Conservation (phyloP, 768 basidiomycete genomes). For the Kwoniella shandongensis region DNA sequence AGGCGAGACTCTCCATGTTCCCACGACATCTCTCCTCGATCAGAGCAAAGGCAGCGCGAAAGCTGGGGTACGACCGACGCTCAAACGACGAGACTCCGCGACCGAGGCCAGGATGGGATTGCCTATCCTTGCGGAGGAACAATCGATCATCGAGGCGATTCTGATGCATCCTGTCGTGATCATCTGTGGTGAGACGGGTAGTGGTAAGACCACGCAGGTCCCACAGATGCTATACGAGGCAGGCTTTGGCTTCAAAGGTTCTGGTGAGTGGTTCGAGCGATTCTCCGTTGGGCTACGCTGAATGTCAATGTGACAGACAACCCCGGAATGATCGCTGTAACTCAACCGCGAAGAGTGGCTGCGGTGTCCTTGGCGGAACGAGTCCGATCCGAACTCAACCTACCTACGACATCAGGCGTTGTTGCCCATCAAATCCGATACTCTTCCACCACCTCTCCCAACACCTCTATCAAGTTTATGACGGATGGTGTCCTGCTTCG, state of each 20-base stretch:
- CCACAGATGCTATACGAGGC: slow-evolving; percentile 98
- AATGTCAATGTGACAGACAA: slow-evolving; percentile 63
- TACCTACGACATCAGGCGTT: slow-evolving; percentile 64
- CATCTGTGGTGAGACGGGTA: slow-evolving; percentile 92
- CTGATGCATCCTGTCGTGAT: slow-evolving; percentile 81
- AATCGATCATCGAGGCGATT: slow-evolving; percentile 88
- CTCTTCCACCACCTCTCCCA: slow-evolving; percentile 84
- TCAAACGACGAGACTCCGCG: slow-evolving; percentile 69
- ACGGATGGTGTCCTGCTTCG: slow-evolving; percentile 95
- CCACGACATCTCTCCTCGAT: slow-evolving; percentile 40
- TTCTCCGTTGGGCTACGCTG: not conserved
- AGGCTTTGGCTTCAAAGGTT: slow-evolving; percentile 80
- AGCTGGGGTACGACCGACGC: slow-evolving; percentile 53
- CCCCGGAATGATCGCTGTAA: slow-evolving; percentile 96
- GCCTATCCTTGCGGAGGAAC: slow-evolving; percentile 90
- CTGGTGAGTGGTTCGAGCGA: slow-evolving; percentile 64
- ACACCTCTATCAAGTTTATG: slow-evolving; percentile 98
- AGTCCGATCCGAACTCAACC: slow-evolving; percentile 86
- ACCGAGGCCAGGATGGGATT: slow-evolving; percentile 74
- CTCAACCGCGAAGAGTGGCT: slow-evolving; percentile 95
- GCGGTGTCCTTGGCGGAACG: slow-evolving; percentile 94
- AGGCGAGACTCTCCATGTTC: slow-evolving; percentile 69
- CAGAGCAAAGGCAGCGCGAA: slow-evolving; percentile 10
- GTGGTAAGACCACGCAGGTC: slow-evolving; percentile 96
- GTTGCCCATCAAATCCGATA: slow-evolving; percentile 98